Base-by-base conservation (phyloP, 2,329 filamentous ascomycete species). In the Blumeriella jaapii region DNA sequence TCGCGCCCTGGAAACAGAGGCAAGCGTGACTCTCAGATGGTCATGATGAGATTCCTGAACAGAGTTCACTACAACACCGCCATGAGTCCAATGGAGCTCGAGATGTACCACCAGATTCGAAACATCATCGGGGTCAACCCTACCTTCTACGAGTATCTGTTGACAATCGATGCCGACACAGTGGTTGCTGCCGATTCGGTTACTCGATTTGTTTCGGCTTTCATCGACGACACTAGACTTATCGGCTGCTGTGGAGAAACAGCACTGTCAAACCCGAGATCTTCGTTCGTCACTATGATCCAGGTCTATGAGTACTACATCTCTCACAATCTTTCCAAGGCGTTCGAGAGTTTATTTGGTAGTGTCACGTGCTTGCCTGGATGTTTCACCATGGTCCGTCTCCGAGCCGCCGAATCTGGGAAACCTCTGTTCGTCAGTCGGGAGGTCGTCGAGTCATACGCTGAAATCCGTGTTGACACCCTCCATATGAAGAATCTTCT, bases 221-320 rank as follows among this genome's bases (percentile, higher is more conserved):
- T 95, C 67, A 61, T 95, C 27, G 75, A 91, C 52, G 91, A 98
- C 57, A 94, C 87, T 16, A 79, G 84, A 37, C 68, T 96, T n/a
- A 89, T 95, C 53, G 91, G 82, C 36, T 75, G 91, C 31, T 98
- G 91, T 55, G 91, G 91, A 62, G 91, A 98, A 61, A 98, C 91
- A 0, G 82, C 82, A 11, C 68, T 98, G 30, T 87, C 80, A 44
- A 98, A 98, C 56, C 82, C 86, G 41, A 95, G 95, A 60, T 71
- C 81, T 5, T 95, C 89, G 1, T 85, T 93, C 55, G 76, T 93
- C 48, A 98, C 91, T 33, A 96, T 96, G 89, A 98, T 98, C 58
- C 91, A 98, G 61, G 89, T 98, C 20, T 98, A 96, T 68, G 89
- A 98, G 61, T 98, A 98, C 69, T 98, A 87, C 66, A 98, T 98